These are phyloP conservation scores for Dioszegia aurantiaca DNA, from an alignment of 768 basidiomycete genomes.

Conservation along the genomic window DNA sequence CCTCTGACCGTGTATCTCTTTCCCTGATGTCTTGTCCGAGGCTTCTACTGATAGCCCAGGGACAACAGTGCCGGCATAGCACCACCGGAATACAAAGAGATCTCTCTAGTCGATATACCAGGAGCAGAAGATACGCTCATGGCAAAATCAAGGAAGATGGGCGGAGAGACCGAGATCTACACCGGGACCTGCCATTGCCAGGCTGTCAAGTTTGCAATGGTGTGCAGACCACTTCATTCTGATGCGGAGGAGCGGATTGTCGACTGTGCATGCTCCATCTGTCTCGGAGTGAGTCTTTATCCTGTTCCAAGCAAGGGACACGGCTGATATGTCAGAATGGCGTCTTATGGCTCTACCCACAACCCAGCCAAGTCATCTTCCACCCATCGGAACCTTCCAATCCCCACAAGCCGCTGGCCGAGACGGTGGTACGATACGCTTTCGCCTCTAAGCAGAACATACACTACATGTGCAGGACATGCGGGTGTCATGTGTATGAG, in stretches of 20 bases:
- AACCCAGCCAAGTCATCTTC: slow-evolving; percentile 3
- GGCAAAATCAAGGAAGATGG: neutral
- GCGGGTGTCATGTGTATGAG: slow-evolving; percentile 26
- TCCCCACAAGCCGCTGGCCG: neutral
- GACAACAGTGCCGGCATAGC: slow-evolving; percentile 18
- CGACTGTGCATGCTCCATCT: slow-evolving; percentile 28
- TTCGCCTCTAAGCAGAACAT: slow-evolving; percentile 13
- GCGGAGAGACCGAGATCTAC: slow-evolving; percentile 15
- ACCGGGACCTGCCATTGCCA: slow-evolving; percentile 28
- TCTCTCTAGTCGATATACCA: slow-evolving; percentile 14
- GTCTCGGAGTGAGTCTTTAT: slow-evolving; percentile 20
- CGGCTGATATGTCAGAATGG: slow-evolving; percentile 20
- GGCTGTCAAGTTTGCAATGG: slow-evolving; percentile 21
- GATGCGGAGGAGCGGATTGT: slow-evolving; percentile 14
- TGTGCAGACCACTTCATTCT: neutral
- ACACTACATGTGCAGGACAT: slow-evolving; percentile 23
- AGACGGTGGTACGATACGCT: slow-evolving; percentile 2
- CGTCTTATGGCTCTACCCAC: slow-evolving; percentile 23
- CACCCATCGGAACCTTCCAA: slow-evolving; percentile 8
- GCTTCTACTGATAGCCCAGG: neutral
- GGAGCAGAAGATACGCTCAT: slow-evolving; percentile 17
- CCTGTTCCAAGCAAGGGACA: neutral
- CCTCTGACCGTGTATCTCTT: slow-evolving; percentile 6
- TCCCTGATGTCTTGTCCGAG: neutral
- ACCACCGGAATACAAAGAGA: slow-evolving; percentile 14